These are phyloP conservation scores for Mycena venus DNA, from an alignment of 768 basidiomycete genomes.

Conservation along the genomic window DNA sequence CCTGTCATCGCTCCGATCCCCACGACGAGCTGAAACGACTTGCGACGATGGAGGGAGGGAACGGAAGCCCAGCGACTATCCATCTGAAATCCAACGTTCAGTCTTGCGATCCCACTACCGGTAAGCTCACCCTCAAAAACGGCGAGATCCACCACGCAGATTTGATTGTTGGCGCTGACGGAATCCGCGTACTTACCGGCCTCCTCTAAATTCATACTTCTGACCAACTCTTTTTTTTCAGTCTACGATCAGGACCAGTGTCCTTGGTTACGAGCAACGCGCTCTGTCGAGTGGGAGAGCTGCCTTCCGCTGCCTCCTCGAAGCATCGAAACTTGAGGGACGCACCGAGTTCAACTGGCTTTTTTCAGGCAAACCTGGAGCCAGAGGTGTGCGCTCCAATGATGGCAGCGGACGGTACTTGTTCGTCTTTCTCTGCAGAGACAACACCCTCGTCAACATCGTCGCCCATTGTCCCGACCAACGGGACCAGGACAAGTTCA, in stretches of 20 bases:
- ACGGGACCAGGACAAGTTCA: neutral
- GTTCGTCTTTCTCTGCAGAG: neutral
- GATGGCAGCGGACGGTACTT: neutral
- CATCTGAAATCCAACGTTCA: neutral
- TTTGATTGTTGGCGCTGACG: constrained; percentile 14
- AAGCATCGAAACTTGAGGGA: neutral
- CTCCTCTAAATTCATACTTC: neutral
- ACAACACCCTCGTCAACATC: neutral
- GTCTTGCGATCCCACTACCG: neutral
- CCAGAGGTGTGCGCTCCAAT: neutral
- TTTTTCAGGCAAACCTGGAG: neutral
- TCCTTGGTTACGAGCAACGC: neutral
- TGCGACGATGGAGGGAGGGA: neutral
- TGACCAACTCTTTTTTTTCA: neutral
- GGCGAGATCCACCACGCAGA: constrained; percentile 6
- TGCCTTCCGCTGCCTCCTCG: constrained; percentile 13
- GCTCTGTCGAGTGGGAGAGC: neutral
- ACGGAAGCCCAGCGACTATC: neutral
- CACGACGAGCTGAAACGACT: constrained; percentile 6
- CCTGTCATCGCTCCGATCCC: neutral
- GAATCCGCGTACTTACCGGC: neutral
- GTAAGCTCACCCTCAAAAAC: neutral
- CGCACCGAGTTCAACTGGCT: neutral
- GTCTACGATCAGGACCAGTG: constrained; percentile 6
- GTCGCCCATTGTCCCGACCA: neutral